phyloP scores from a whole-genome alignment of 78 protist genomes.

The Chrysochromulina parva region DNA sequence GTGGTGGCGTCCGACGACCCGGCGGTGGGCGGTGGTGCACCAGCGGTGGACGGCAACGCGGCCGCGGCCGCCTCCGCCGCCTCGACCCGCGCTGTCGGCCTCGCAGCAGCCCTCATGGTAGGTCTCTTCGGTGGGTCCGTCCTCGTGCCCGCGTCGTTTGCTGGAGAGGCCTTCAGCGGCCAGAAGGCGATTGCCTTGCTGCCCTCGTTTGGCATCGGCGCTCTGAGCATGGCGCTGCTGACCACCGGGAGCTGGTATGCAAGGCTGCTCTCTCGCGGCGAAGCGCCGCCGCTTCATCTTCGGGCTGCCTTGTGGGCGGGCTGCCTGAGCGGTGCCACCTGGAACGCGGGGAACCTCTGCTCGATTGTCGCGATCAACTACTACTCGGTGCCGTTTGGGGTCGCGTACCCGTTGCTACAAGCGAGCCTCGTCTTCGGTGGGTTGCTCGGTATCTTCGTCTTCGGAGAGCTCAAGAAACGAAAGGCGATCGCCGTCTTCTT shows the following conservation, averaged over 20 bases:
- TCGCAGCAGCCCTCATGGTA: background rate
- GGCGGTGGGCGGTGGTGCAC: too few relatives aligned
- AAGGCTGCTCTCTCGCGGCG: too few relatives aligned
- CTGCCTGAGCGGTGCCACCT: background rate
- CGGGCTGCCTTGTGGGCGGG: background rate
- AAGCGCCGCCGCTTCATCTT: too few relatives aligned
- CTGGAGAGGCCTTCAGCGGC: background rate
- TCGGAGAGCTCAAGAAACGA: background rate
- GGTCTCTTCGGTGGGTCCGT: background rate
- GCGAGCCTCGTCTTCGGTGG: background rate
- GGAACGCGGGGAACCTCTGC: background rate
- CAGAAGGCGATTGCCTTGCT: background rate
- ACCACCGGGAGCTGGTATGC: too few relatives aligned
- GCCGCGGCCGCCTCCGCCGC: background rate
- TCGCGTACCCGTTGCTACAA: background rate
- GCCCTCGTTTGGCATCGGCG: background rate
- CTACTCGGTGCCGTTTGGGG: background rate
- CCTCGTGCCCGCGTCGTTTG: background rate
- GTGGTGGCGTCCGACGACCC: background rate
- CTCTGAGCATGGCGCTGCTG: background rate
- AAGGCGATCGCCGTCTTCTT: background rate
- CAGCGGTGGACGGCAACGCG: too few relatives aligned
- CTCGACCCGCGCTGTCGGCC: background rate
- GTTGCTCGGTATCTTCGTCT: background rate
- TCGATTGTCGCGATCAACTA: background rate